Evolutionary conservation across 371 early-diverging fungal species (phyloP), one percentile per base, ranked within the genome.

Genomic region (Mortierella sp.): DNA sequence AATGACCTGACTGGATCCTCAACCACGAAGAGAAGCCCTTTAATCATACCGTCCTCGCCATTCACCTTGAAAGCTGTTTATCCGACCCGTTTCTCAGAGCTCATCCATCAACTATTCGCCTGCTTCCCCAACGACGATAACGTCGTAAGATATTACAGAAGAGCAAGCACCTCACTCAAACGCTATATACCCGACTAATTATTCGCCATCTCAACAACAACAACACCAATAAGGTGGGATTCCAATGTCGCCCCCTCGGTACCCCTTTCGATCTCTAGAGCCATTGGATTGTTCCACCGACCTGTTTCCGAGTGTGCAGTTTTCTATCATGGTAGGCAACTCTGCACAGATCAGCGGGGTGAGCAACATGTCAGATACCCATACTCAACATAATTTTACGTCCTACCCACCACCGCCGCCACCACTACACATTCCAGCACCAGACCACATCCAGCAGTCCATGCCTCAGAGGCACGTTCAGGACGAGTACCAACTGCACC

Each of bases 241-340:
- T 21, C 34, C 75, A 44, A 14, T 24, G 14, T 40, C 61, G 24
- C 50, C 11, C 19, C 40, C 11, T 13, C 40, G n/a, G 34, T 40
- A 55, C 31, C 50, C 69, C 8, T 71, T 73, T 40, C 79, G 51
- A 44, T 61, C 46, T 28, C 50, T 82, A 31, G 34, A 79, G 21
- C 64, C 78, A 21, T 34, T 81, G 0, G 78, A 82, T 46, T 78
- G 78, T 67, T 75, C 78, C 28, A 77, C 75, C 0, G 78, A 78
- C 16, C 21, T 82, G 13, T 82, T 75, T 46, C 78, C 82, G 6
- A 82, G 75, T 37, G 21, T 69, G 0, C 71, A 71, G n/a, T 54
- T 64, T 3, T 74, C 77, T 2, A 74, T 71, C 13, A 51, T 48
- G 26, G 21, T 31, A 59, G 26, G 34, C 31, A 40, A 31, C 31